Base-by-base conservation (phyloP, 116 monocot species). In the Posidonia oceanica region DNA sequence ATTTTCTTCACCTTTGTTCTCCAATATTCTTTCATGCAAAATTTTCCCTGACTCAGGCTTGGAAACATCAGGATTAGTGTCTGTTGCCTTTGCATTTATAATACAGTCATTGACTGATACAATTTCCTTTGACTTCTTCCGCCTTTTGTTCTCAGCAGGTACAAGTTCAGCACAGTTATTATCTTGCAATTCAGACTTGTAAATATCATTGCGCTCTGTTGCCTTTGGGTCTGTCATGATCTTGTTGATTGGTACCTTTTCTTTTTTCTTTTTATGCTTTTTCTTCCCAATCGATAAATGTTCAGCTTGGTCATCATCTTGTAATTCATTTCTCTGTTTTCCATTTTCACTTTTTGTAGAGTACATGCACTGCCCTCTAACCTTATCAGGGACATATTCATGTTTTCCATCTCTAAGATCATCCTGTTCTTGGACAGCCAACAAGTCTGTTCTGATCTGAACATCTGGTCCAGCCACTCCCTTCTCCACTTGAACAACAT, bases 1-100 rank as follows among this genome's bases (percentile, higher is more conserved):
- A 52, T 54, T 53, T 11, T 36, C 54, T 37, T 51, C 53, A 36
- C 53, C 36, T 54, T 54, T 68, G 36, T 54, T 54, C n/a, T 68
- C 54, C 20, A 48, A 53, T 5, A 6, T 68, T 68, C 36, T 54
- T 54, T 68, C 68, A 36, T 5, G 7, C 22, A 53, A 8, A 29
- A 15, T 10, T 68, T 68, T 16, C 14, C 39, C 65, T 65, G 40
- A 65, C 39, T 65, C 36, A 68, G 53, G 68, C n/a, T 54, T 23
- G 29, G 29, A 17, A 36, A 15, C 15, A 36, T 36, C 68, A 68
- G 52, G 51, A 21, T 52, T 53, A 14, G 23, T 5, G 12, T 65
- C 17, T 65, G 40, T 41, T 1, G 13, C 17, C 39, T 41, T 64
- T 39, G 3, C 15, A 20, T 39, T 64, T n/a, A 29, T 5, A 64